These are phyloP conservation scores for Cladorrhinum sp. DNA, from an alignment of 2,329 filamentous ascomycete species.

Conservation along the genomic window DNA sequence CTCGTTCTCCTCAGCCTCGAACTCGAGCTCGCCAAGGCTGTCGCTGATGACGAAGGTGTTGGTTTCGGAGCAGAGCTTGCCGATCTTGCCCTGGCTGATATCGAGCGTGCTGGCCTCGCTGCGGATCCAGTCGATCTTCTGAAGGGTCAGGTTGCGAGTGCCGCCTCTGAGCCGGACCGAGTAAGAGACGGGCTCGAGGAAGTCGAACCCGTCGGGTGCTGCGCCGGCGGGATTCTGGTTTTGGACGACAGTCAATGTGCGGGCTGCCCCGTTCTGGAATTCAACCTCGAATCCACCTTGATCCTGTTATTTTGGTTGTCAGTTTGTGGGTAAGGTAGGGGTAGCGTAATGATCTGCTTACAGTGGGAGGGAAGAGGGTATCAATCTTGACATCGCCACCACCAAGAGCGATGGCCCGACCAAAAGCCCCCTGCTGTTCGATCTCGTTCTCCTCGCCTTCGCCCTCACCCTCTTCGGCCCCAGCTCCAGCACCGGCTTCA, in stretches of 20 bases:
- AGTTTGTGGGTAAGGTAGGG: neutral
- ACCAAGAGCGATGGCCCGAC: constrained; percentile 28
- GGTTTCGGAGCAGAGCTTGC: constrained; percentile 35
- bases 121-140: constrained; percentile 41
- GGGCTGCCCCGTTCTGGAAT: constrained; percentile 35
- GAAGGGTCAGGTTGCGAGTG: constrained; percentile 32
- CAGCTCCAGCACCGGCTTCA: constrained; percentile 7
- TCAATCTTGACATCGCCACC: constrained; percentile 36
- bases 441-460: constrained; percentile 31
- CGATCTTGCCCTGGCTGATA: constrained; percentile 36
- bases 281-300: constrained; percentile 40
- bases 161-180: constrained; percentile 34
- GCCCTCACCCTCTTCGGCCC: constrained; percentile 17
- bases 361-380: constrained; percentile 33
- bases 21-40: constrained; percentile 39
- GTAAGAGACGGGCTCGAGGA: constrained; percentile 38
- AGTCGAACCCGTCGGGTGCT: constrained; percentile 36
- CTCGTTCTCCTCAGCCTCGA: constrained; percentile 42
- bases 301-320: constrained; percentile 6
- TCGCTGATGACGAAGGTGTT: constrained; percentile 37
- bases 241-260: constrained; percentile 37
- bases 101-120: constrained; percentile 34
- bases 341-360: constrained; percentile 22
- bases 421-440: constrained; percentile 33
- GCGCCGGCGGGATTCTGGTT: constrained; percentile 34